Evolutionary conservation across 2,329 filamentous ascomycete species (phyloP), one percentile per base, ranked within the genome.

Genomic region (Blastomyces emzantsi): DNA sequence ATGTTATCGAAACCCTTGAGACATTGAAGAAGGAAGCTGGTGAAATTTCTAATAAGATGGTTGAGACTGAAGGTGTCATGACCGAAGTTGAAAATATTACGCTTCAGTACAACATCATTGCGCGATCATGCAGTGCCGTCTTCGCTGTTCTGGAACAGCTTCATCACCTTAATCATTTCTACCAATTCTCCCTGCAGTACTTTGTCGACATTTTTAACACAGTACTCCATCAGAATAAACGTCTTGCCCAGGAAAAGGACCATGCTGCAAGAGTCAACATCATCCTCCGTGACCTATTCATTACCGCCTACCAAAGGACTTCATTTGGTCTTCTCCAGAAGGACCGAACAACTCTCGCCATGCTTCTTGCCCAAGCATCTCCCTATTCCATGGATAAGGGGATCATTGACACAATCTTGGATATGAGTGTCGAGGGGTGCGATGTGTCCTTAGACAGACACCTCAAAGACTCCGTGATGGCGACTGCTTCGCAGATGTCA

Each of bases 131-230:
- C 83, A 97, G 93, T 78, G 92, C 94, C 63, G 93, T 99, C 52
- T 99, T 97, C 75, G 92, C 95, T 41, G 90, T 99, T 17, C 82
- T 99, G 66, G 95, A 99, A 78, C 93, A 99, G 76, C 85, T 99
- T 64, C 93, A 97, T 77, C 95, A 97, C 73, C 87, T 99, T 75
- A 97, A 99, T 76, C 94, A 97, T 81, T 97, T 97, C 79, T 99
- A 99, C 77, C 95, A 97, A 75, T 99, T 99, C 82, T 99, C 94
- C 47, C 83, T 99, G 65, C 92, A 97, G 76, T 99, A 96, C 78
- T 99, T 99, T 79, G 85, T 96, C 63, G 90, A 97, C 74, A 99
- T 99, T 70, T 99, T 99, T 84, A 90, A 96, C 73, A 86, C 89
- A 6, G 94, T 99, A 8, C 83, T 99, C 49, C 89, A 89, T 69